Evolutionary conservation across 805 yeast species (phyloP).

Genomic region (Candida lessepsii): DNA sequence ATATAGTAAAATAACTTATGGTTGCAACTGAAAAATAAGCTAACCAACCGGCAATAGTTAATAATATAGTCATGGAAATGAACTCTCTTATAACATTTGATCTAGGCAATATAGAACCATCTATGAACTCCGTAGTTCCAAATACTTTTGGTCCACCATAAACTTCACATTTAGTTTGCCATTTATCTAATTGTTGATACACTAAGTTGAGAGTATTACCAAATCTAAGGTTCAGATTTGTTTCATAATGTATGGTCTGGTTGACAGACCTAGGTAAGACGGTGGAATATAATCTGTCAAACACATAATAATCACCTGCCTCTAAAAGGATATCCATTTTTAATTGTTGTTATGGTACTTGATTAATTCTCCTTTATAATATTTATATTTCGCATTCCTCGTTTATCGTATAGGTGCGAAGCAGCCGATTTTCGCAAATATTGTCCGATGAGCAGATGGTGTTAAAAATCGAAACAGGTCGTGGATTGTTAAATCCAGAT

Average conservation of each 20-base stretch:
- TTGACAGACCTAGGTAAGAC: conserved; percentile 36
- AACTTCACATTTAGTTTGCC: conserved; percentile 39
- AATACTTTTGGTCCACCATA: conserved; percentile 65
- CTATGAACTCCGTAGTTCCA: conserved; percentile 54
- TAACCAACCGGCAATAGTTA: conserved; percentile 84
- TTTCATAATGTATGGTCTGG: conserved; percentile 10
- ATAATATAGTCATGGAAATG: conserved; percentile 62
- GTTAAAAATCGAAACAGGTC: no score
- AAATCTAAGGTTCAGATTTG: conserved; percentile 2
- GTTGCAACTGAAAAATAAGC: conserved; percentile 75
- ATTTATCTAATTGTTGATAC: conserved; percentile 17
- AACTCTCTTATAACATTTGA: conserved; percentile 70
- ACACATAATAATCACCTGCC: conserved; percentile 63
- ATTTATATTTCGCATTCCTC: conserved; percentile 8
- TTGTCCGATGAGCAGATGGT: conserved; percentile 6
- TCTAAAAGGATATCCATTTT: conserved; percentile 91
- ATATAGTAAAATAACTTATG: conserved; percentile 72
- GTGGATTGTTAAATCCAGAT: no score
- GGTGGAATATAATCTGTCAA: conserved; percentile 74
- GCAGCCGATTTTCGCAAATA: conserved; percentile 7
- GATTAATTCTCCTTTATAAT: not conserved
- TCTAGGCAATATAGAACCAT: conserved; percentile 70
- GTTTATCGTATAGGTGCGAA: conserved; percentile 4
- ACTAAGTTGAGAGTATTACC: conserved; percentile 11
- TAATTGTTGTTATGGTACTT: not conserved